Percentiles rank a stretch among this genome's conserved stretches.
Evolutionary conservation across 2,329 filamentous ascomycete genomes (phyloP).

Genomic region (Aureobasidium pullulans): DNA sequence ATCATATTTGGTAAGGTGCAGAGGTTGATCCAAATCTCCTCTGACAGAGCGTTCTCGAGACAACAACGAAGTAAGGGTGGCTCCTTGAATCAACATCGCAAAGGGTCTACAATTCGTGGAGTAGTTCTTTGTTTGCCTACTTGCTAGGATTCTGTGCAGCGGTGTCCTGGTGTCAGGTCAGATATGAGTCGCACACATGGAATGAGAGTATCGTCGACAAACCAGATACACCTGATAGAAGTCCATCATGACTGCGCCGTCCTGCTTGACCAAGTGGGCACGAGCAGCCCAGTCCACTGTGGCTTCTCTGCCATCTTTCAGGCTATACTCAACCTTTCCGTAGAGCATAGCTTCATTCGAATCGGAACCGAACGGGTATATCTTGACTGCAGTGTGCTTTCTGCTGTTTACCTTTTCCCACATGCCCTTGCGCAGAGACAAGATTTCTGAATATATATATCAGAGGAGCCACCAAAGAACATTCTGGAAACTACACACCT

Average conservation of each 20-base stretch:
- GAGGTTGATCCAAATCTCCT: too few species aligned
- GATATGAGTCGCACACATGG: neutral
- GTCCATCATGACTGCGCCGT: constrained; percentile 47
- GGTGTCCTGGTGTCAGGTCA: constrained; percentile 15
- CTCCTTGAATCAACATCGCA: too few species aligned
- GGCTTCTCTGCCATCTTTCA: constrained; percentile 43
- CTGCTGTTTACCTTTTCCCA: constrained; percentile 46
- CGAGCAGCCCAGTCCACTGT: constrained; percentile 48
- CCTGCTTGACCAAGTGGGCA: constrained; percentile 44
- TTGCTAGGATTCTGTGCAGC: constrained; percentile 17
- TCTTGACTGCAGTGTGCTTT: constrained; percentile 39
- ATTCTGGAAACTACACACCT: constrained; percentile 28
- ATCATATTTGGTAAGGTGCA: too few species aligned
- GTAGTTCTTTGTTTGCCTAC: neutral
- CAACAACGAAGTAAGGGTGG: too few species aligned
- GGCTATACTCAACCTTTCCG: constrained; percentile 45
- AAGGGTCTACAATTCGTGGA: neutral
- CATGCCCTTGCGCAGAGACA: constrained; percentile 43
- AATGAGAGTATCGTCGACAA: neutral
- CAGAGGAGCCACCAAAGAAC: neutral
- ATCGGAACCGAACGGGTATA: constrained; percentile 43
- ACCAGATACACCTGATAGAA: constrained; percentile 51
- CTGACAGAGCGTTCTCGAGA: too few species aligned
- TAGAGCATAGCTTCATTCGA: constrained; percentile 47
- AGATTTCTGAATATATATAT: constrained; percentile 35